Evolutionary conservation across 1,284 basidiomycete genomes (phyloP).

Genomic region (Cystobasidiaceae sp.): DNA sequence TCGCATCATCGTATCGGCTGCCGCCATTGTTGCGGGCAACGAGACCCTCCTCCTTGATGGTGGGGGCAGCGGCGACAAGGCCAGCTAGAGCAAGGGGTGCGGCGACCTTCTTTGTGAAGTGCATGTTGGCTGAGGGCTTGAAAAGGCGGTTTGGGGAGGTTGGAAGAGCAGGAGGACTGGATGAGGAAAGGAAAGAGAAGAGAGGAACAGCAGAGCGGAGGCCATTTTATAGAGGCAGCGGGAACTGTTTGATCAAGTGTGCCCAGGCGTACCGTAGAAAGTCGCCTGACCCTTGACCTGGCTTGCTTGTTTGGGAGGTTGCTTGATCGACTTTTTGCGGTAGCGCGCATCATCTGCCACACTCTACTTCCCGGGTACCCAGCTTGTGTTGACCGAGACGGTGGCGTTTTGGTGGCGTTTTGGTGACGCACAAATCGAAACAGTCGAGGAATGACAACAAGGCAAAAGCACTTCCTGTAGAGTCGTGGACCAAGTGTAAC

Average conservation of each 20-base stretch:
- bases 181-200: slow-evolving; percentile 12
- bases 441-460: too few species aligned
- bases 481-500: too few species aligned
- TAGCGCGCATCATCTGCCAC: too few species aligned
- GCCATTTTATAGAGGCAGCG: slow-evolving; percentile 4
- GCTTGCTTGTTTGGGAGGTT: too few species aligned
- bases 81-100: slow-evolving; percentile 22
- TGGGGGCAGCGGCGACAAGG: slow-evolving; percentile 10
- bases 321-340: too few species aligned
- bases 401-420: too few species aligned
- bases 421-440: too few species aligned
- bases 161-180: not conserved
- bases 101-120: slow-evolving; percentile 15
- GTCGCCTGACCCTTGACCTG: too few species aligned
- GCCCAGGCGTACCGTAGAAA: not conserved
- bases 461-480: too few species aligned
- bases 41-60: not conserved
- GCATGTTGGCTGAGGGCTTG: not conserved
- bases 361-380: too few species aligned
- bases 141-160: not conserved
- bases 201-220: not conserved
- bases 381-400: too few species aligned
- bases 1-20: slow-evolving; percentile 15
- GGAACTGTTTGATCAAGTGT: not conserved
- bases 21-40: slow-evolving; percentile 16